A percentile compares a stretch with the other conserved stretches of the same genome.
phyloP scores from a whole-genome alignment of 208 protist genomes.

The Leishmania martiniquensis region DNA sequence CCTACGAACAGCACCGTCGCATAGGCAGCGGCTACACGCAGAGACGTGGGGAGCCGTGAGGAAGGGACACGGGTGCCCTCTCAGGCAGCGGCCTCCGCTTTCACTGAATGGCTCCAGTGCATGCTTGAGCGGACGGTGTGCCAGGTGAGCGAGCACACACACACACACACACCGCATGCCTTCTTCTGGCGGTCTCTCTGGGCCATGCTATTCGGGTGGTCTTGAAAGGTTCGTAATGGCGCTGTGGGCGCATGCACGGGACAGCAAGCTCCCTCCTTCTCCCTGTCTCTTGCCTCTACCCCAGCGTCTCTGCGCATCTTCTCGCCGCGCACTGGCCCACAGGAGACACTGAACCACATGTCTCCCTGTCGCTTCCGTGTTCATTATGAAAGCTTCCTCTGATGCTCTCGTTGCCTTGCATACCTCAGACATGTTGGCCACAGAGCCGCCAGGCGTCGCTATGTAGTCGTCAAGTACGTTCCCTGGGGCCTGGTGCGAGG shows the following conservation, averaged over 20 bases:
- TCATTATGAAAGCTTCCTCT: constrained; percentile 10
- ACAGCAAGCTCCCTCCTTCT: too few species aligned
- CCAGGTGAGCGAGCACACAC: background rate
- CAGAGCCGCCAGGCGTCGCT: constrained; percentile 9
- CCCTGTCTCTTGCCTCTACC: too few species aligned
- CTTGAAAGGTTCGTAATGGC: too few species aligned
- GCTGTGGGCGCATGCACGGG: too few species aligned
- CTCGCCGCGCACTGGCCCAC: too few species aligned
- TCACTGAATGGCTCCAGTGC: background rate
- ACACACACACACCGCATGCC: background rate
- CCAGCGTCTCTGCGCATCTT: background rate
- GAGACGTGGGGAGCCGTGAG: background rate
- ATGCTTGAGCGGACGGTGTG: background rate
- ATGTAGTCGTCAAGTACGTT: constrained; percentile 20
- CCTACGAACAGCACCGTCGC: background rate
- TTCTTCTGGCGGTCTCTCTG: too few species aligned
- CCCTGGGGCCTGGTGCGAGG: constrained; percentile 36
- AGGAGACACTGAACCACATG: background rate
- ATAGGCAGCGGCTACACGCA: background rate
- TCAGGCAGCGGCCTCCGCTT: background rate
- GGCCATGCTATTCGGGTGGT: too few species aligned
- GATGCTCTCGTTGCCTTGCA: constrained; percentile 53
- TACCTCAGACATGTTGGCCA: constrained; percentile 31
- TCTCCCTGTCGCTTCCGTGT: background rate
- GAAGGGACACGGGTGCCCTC: background rate